Evolutionary conservation across 108 stramenopile species (phyloP).

Genomic region (Discostella stelligeroides): DNA sequence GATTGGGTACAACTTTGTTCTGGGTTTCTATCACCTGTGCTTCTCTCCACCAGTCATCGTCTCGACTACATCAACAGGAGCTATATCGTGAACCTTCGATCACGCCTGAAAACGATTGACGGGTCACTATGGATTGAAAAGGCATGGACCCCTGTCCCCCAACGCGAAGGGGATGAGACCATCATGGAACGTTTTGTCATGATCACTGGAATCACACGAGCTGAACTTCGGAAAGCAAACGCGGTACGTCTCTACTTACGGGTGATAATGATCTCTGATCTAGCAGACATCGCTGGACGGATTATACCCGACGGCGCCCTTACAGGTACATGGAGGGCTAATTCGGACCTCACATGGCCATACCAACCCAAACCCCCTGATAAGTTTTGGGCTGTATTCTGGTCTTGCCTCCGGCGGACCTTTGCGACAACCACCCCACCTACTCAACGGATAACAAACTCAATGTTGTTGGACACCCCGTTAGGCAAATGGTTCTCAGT

Average conservation of each 20-base stretch:
- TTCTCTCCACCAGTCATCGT: no score
- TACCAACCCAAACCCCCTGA: not conserved
- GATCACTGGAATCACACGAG: not conserved
- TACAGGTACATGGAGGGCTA: not conserved
- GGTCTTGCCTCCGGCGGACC: no score
- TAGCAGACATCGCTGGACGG: not conserved
- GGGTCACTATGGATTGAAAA: no score
- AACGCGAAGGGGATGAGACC: not conserved
- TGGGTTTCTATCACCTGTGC: no score
- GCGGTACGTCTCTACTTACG: not conserved
- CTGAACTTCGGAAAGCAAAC: not conserved
- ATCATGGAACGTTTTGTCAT: conserved; percentile 6
- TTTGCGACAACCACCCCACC: not conserved
- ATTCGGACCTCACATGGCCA: not conserved
- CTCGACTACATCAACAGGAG: no score
- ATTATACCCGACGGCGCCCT: not conserved
- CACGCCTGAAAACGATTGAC: no score
- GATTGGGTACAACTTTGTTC: no score
- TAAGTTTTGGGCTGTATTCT: not conserved
- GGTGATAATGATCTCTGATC: conserved; percentile 2
- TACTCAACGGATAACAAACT: not conserved
- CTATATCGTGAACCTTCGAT: no score
- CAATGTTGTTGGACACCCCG: no score
- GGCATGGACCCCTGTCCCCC: no score
- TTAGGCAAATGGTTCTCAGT: no score